Conservation (phyloP, 73 alveolate species). For the Stentor coeruleus region DNA sequence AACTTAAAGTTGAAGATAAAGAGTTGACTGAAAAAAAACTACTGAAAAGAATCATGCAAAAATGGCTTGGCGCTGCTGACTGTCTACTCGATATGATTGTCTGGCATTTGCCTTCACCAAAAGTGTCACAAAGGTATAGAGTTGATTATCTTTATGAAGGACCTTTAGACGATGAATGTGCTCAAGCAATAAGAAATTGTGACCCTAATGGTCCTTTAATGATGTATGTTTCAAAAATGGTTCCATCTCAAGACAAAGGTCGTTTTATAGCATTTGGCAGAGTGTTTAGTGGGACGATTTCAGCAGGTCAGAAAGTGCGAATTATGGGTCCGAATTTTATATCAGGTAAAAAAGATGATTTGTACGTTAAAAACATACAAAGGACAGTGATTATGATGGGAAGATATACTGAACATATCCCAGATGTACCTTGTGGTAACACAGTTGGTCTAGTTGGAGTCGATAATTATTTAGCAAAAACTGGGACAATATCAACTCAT, state of each 20-base stretch:
- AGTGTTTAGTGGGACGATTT: background rate
- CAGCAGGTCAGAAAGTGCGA: background rate
- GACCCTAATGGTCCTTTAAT: background rate
- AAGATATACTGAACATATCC: background rate
- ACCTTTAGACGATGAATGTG: conserved; percentile 14
- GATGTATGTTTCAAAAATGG: background rate
- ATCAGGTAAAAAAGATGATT: background rate
- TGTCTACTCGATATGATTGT: background rate
- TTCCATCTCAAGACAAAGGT: background rate
- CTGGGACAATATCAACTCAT: background rate
- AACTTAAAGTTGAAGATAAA: too few relatives aligned
- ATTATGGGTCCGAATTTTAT: background rate
- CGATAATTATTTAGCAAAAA: background rate
- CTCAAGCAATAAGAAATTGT: background rate
- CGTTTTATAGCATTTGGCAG: background rate
- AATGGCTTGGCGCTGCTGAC: background rate
- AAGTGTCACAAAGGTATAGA: background rate
- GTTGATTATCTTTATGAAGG: background rate
- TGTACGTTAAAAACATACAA: background rate
- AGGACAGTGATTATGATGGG: background rate
- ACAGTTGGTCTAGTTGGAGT: background rate
- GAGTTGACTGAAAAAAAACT: background rate
- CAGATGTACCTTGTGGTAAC: background rate
- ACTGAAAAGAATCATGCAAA: background rate
- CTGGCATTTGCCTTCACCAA: background rate